Conservation (phyloP, 192 early-diverging fungal species). For the Rhizophagus prolifer region DNA sequence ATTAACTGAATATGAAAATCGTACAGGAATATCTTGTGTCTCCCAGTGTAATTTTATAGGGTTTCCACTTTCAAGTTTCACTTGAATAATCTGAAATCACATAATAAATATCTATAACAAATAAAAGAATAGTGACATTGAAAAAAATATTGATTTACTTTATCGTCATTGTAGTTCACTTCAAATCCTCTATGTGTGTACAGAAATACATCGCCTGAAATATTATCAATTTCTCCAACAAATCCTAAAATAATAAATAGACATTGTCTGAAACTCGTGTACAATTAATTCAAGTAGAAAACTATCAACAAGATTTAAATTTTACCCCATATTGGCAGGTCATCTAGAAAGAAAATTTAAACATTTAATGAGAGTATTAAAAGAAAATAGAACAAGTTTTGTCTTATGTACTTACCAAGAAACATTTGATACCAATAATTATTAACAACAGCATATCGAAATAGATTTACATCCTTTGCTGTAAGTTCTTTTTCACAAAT, state of each 20-base stretch:
- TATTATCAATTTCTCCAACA: conserved; percentile 48
- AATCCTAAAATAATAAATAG: conserved; percentile 26
- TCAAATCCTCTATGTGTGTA: conserved; percentile 64
- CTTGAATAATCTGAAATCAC: conserved; percentile 50
- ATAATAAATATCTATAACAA: neutral
- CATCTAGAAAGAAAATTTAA: conserved; percentile 41
- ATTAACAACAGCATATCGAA: conserved; percentile 63
- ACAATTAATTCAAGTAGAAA: neutral
- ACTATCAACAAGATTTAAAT: too few relatives aligned
- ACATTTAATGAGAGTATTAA: too few relatives aligned
- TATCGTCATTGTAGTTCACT: conserved; percentile 62
- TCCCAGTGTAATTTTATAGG: conserved; percentile 37
- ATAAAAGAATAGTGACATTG: neutral
- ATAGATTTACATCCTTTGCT: conserved; percentile 49
- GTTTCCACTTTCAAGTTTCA: conserved; percentile 41
- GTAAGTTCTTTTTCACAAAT: conserved; percentile 53
- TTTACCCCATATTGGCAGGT: conserved; percentile 55
- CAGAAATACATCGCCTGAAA: conserved; percentile 37
- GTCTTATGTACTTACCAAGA: conserved; percentile 40
- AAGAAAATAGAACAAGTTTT: conserved; percentile 11
- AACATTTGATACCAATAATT: conserved; percentile 71
- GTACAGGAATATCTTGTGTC: conserved; percentile 36
- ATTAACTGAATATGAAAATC: conserved; percentile 74
- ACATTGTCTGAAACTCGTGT: neutral
- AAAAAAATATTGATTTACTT: conserved; percentile 29